These are phyloP conservation scores for Cordyceps pruinosa DNA, from an alignment of 2,329 filamentous ascomycete genomes.

Conservation along the genomic window DNA sequence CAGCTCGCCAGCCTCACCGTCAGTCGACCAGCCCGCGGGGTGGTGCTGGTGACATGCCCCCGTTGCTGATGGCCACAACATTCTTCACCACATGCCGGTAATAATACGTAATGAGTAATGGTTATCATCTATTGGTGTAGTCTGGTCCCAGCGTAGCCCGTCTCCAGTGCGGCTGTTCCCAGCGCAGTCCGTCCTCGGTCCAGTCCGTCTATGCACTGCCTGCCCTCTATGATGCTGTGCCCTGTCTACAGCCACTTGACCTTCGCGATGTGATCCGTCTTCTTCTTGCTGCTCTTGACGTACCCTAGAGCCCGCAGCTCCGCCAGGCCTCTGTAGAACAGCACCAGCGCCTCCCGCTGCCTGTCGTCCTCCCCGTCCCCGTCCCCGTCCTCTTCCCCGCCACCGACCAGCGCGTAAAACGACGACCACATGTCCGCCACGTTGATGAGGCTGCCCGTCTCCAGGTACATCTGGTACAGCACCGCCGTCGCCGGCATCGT, in stretches of 20 bases:
- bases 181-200: no score
- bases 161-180: no score
- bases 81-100: not conserved
- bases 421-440: constrained; percentile 74
- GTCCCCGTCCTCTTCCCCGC: constrained; percentile 25
- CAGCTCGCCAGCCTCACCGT: constrained; percentile 5
- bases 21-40: not conserved
- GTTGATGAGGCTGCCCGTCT: constrained; percentile 71
- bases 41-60: not conserved
- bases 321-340: constrained; percentile 80
- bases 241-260: constrained; percentile 62
- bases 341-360: constrained; percentile 55
- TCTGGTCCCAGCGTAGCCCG: no score
- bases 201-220: no score
- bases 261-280: constrained; percentile 87
- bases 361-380: constrained; percentile 32
- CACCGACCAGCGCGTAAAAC: constrained; percentile 57
- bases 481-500: constrained; percentile 65
- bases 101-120: not conserved
- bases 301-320: constrained; percentile 82
- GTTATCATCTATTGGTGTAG: no score
- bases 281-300: constrained; percentile 83
- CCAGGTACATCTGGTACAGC: constrained; percentile 71
- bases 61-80: not conserved
- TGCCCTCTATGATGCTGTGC: no score